Evolutionary conservation across 2,329 filamentous ascomycete species (phyloP).

Genomic region (Talaromyces sp.): DNA sequence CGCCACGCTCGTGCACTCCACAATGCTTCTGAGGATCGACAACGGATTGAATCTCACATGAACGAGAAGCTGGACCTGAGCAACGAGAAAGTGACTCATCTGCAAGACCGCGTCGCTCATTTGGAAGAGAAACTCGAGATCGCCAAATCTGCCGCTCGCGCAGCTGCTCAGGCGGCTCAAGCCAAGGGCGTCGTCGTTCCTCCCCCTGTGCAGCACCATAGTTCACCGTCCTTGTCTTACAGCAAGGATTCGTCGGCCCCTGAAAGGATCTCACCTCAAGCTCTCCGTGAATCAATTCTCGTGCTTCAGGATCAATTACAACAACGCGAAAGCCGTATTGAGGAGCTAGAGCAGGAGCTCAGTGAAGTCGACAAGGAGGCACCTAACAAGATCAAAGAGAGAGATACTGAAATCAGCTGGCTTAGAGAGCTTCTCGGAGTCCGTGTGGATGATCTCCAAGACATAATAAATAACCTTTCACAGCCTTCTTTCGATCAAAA

Average conservation of each 20-base stretch:
- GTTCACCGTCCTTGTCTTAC: constrained; percentile 48
- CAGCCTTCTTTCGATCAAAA: constrained; percentile 73
- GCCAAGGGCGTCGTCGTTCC: constrained; percentile 46
- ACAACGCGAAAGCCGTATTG: constrained; percentile 84
- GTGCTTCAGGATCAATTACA: constrained; percentile 96
- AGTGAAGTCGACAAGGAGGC: constrained; percentile 71
- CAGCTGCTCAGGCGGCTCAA: constrained; percentile 73
- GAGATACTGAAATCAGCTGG: constrained; percentile 92
- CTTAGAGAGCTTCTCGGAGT: constrained; percentile 89
- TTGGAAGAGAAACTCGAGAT: constrained; percentile 90
- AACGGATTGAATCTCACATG: constrained; percentile 74
- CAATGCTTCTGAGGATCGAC: constrained; percentile 75
- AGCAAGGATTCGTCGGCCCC: constrained; percentile 53
- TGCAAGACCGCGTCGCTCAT: constrained; percentile 79
- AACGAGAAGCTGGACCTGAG: constrained; percentile 77
- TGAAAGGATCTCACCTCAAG: constrained; percentile 90
- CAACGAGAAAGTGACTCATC: constrained; percentile 77
- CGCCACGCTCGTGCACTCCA: constrained; percentile 71
- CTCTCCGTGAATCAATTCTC: constrained; percentile 90
- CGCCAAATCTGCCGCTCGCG: constrained; percentile 78
- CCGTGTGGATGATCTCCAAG: constrained; percentile 83
- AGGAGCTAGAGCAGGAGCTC: constrained; percentile 74
- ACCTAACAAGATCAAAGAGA: constrained; percentile 78
- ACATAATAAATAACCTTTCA: constrained; percentile 79
- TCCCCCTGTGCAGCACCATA: constrained; percentile 40